phyloP scores from a whole-genome alignment of 2,329 filamentous ascomycete genomes.

The Cytospora mali region DNA sequence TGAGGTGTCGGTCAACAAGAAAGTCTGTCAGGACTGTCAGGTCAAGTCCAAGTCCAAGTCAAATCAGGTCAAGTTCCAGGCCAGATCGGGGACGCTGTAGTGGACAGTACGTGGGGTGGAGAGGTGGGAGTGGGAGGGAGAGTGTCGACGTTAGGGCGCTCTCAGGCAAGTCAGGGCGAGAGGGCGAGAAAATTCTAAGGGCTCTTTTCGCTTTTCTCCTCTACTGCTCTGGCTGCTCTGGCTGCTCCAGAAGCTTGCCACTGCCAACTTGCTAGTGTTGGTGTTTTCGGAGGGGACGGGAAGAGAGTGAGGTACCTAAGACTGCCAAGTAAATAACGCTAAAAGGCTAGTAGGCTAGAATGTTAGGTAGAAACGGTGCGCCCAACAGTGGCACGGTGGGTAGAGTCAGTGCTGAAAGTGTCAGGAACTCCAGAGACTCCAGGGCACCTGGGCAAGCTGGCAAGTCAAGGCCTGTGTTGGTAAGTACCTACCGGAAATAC shows the following conservation, averaged over 20 bases:
- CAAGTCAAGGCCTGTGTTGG: too few species aligned
- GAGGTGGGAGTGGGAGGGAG: too few species aligned
- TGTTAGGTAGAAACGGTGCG: not conserved
- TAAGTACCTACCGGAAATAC: not conserved
- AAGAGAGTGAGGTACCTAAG: constrained; percentile 8
- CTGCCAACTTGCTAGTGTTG: not conserved
- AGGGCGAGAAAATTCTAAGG: constrained; percentile 14
- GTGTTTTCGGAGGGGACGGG: constrained; percentile 17
- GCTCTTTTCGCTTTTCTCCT: not conserved
- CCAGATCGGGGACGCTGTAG: constrained; percentile 17
- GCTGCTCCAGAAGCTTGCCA: constrained; percentile 1
- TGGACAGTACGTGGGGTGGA: constrained; percentile 10
- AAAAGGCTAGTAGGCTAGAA: not conserved
- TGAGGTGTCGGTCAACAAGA: constrained; percentile 26
- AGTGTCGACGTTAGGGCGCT: not conserved
- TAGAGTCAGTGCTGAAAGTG: not conserved
- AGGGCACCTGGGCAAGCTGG: not conserved
- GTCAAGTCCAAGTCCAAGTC: constrained; percentile 11
- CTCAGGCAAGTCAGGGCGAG: not conserved
- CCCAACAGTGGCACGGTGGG: not conserved
- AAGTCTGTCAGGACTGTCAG: not conserved
- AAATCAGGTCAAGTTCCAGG: constrained; percentile 23
- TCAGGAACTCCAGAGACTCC: not conserved
- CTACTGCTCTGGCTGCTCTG: too few species aligned
- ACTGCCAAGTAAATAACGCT: constrained; percentile 1